A percentile compares a stretch with the other conserved stretches of the same genome.
These are phyloP conservation scores for Hypoxylon sp. DNA, from an alignment of 2,329 filamentous ascomycete species.

Conservation along the genomic window DNA sequence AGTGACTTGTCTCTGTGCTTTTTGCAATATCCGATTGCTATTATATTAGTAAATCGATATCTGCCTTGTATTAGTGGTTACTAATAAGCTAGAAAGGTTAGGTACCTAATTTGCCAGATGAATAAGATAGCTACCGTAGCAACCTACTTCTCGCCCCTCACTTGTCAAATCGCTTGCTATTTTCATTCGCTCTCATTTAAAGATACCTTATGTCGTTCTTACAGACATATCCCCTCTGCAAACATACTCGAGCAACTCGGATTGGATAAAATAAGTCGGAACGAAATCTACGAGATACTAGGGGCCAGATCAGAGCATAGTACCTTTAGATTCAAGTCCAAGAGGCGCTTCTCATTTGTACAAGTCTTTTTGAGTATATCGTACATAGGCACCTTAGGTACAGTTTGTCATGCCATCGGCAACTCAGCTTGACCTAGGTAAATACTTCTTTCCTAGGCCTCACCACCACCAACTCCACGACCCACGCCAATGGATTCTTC, in stretches of 20 bases:
- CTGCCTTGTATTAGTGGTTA: neutral
- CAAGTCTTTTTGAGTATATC: slow-evolving; percentile 1
- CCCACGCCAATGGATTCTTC: neutral
- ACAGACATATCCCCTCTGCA: too few relatives aligned
- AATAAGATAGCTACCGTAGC: neutral
- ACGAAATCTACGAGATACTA: too few relatives aligned
- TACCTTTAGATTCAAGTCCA: neutral
- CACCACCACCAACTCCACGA: neutral
- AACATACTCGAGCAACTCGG: too few relatives aligned
- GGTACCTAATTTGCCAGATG: too few relatives aligned
- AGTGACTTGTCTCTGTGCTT: neutral
- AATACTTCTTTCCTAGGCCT: neutral
- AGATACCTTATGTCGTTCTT: too few relatives aligned
- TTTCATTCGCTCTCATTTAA: neutral
- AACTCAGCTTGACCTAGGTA: neutral
- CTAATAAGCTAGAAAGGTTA: too few relatives aligned
- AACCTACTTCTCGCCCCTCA: neutral
- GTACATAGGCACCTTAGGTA: neutral
- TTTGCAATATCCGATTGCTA: neutral
- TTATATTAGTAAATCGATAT: neutral
- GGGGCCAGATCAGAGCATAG: too few relatives aligned
- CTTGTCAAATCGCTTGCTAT: neutral
- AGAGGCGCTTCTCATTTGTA: neutral
- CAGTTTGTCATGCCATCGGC: neutral
- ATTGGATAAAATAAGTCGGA: too few relatives aligned